Percentiles rank a stretch among this genome's conserved stretches.
These are phyloP conservation scores for Mucor piriformis DNA, from an alignment of 371 early-diverging fungal species.

Conservation along the genomic window DNA sequence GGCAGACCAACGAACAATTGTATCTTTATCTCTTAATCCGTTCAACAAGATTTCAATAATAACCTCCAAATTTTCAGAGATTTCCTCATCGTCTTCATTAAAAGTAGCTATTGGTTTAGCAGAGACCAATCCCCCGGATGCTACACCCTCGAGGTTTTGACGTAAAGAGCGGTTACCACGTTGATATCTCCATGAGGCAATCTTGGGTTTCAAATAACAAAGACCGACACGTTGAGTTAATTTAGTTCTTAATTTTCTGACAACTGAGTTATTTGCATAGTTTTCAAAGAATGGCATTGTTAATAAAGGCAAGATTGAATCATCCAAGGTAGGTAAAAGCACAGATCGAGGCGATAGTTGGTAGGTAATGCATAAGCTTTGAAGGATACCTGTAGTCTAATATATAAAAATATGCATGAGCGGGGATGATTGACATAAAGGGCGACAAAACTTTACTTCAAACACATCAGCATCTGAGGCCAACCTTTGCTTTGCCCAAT, in stretches of 20 bases:
- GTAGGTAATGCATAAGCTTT: conserved; percentile 70
- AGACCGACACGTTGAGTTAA: conserved; percentile 83
- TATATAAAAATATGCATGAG: no score
- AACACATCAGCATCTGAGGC: conserved; percentile 46
- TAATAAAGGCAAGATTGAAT: conserved; percentile 55
- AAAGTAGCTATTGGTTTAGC: conserved; percentile 24
- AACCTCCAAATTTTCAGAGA: conserved; percentile 75
- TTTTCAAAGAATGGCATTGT: conserved; percentile 56
- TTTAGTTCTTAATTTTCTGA: conserved; percentile 82
- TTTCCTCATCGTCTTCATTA: conserved; percentile 60
- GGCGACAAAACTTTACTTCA: conserved; percentile 32
- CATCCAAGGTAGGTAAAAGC: conserved; percentile 60
- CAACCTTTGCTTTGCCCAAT: conserved; percentile 60
- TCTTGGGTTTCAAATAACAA: conserved; percentile 68
- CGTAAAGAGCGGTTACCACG: conserved; percentile 61
- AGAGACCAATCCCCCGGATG: background rate
- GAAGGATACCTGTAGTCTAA: conserved; percentile 63
- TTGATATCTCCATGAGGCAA: conserved; percentile 80
- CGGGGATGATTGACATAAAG: no score
- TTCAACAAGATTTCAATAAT: conserved; percentile 81
- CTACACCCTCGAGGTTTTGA: conserved; percentile 42
- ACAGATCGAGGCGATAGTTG: conserved; percentile 69
- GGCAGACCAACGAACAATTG: conserved; percentile 94
- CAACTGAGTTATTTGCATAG: conserved; percentile 68
- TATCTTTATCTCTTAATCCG: conserved; percentile 88